A percentile compares a stretch with the other conserved stretches of the same genome.
These are phyloP conservation scores for Beauveria scarabaeidicola DNA, from an alignment of 2,329 filamentous ascomycete species.

Conservation along the genomic window DNA sequence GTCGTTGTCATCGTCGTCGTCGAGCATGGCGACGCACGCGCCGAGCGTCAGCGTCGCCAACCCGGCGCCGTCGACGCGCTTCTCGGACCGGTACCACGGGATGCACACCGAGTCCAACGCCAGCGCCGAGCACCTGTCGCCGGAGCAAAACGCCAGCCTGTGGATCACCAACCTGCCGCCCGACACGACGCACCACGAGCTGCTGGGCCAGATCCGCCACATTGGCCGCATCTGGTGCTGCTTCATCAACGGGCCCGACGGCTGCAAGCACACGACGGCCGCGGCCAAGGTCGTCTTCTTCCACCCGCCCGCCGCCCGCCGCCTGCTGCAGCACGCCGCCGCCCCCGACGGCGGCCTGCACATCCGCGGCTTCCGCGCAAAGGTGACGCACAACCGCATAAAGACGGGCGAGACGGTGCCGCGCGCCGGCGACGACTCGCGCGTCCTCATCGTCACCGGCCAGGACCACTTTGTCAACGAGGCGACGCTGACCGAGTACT, in stretches of 20 bases:
- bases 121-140: slow-evolving; percentile 22
- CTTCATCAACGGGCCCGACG: slow-evolving; percentile 42
- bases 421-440: slow-evolving; percentile 26
- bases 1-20: background rate
- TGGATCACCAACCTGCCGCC: slow-evolving; percentile 45
- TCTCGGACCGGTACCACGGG: slow-evolving; percentile 29
- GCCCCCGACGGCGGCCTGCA: slow-evolving; percentile 23
- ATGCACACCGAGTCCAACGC: slow-evolving; percentile 29
- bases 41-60: background rate
- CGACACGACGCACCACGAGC: slow-evolving; percentile 30
- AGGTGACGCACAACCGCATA: slow-evolving; percentile 41
- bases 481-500: slow-evolving; percentile 29
- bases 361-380: slow-evolving; percentile 28
- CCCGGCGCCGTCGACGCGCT: slow-evolving; percentile 13
- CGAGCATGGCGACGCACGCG: background rate
- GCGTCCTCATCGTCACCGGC: slow-evolving; percentile 44
- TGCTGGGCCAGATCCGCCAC: slow-evolving; percentile 35
- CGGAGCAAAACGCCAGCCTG: slow-evolving; percentile 38
- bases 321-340: slow-evolving; percentile 18
- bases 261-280: slow-evolving; percentile 25
- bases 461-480: slow-evolving; percentile 35
- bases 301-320: slow-evolving; percentile 29
- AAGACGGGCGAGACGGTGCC: slow-evolving; percentile 26
- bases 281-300: slow-evolving; percentile 45
- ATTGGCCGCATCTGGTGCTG: slow-evolving; percentile 43